These are phyloP conservation scores for Beauveria varroae DNA, from an alignment of 2,329 filamentous ascomycete species.

Conservation along the genomic window DNA sequence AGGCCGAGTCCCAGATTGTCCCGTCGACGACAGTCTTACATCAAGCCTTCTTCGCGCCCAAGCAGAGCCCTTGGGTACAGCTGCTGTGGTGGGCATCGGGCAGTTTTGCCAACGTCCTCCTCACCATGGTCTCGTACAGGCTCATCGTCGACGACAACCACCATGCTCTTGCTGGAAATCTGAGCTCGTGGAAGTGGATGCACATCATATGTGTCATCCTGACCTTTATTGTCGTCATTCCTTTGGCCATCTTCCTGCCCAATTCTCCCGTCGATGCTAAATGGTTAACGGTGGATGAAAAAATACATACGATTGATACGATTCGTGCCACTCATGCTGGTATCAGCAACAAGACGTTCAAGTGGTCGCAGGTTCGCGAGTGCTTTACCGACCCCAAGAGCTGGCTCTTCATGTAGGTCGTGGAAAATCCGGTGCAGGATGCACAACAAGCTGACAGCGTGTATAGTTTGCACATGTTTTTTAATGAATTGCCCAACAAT, in stretches of 20 bases:
- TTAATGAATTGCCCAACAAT: constrained; percentile 21
- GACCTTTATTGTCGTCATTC: constrained; percentile 40
- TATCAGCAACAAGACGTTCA: constrained; percentile 18
- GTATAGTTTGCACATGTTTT: constrained; percentile 19
- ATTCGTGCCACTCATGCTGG: constrained; percentile 18
- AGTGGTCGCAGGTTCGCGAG: constrained; percentile 18
- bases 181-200: constrained; percentile 37
- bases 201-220: constrained; percentile 47
- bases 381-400: constrained; percentile 17
- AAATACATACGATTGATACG: constrained; percentile 16
- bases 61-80: constrained; percentile 22
- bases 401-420: constrained; percentile 16
- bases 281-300: constrained; percentile 16
- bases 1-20: constrained; percentile 22
- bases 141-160: constrained; percentile 17
- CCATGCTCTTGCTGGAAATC: constrained; percentile 13
- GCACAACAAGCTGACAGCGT: neutral
- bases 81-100: constrained; percentile 23
- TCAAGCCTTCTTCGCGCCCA: constrained; percentile 22
- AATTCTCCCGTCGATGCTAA: constrained; percentile 17
- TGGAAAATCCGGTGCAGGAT: neutral
- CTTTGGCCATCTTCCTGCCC: constrained; percentile 16
- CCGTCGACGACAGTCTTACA: constrained; percentile 22
- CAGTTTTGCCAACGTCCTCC: constrained; percentile 20
- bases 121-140: constrained; percentile 22